phyloP scores from a whole-genome alignment of 148 eudicot genomes.

The Euryodendron excelsum region DNA sequence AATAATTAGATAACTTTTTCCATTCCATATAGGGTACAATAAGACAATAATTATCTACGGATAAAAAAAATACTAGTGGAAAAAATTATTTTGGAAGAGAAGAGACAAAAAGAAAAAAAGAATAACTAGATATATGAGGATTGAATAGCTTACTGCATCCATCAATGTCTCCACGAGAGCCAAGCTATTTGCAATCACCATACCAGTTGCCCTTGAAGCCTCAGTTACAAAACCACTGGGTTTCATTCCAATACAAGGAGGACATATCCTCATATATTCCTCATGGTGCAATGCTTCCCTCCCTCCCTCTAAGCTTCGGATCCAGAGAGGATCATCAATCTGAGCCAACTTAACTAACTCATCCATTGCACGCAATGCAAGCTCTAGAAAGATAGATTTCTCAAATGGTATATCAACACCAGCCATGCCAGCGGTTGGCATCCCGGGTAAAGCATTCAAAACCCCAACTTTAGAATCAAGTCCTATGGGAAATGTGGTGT shows the following conservation, averaged over 20 bases:
- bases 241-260: conserved; percentile 44
- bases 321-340: conserved; percentile 62
- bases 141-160: conserved; percentile 46
- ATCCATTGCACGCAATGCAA: conserved; percentile 67
- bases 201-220: conserved; percentile 65
- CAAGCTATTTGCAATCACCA: conserved; percentile 42
- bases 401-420: conserved; percentile 27
- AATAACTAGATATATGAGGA: not conserved
- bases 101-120: not conserved
- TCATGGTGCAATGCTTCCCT: conserved; percentile 52
- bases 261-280: conserved; percentile 50
- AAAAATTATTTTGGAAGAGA: not conserved
- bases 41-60: not conserved
- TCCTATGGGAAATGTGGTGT: conserved; percentile 35
- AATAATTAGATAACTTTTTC: not conserved
- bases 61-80: not conserved
- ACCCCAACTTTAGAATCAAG: conserved; percentile 39
- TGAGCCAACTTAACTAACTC: conserved; percentile 64
- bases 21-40: no score
- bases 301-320: conserved; percentile 42
- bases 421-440: conserved; percentile 8
- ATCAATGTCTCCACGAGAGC: conserved; percentile 59
- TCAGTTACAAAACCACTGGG: conserved; percentile 50
- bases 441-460: conserved; percentile 30
- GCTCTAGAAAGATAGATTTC: conserved; percentile 52